These are phyloP conservation scores for Leucaena leucocephala DNA, from an alignment of 306 rosid species.

Conservation along the genomic window DNA sequence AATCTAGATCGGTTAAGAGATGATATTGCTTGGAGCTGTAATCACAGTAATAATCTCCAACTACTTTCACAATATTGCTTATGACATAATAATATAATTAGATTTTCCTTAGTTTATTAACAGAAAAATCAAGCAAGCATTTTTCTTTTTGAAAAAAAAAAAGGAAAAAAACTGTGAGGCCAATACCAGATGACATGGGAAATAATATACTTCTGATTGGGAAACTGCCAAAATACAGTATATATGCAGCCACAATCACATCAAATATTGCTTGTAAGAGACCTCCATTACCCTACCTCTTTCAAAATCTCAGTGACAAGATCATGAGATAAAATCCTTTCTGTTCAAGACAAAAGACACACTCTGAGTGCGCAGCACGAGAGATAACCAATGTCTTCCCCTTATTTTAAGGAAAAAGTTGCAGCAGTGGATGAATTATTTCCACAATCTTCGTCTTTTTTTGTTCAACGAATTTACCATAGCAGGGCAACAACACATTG, in stretches of 20 bases:
- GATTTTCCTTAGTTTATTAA: not conserved
- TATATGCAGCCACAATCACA: slow-evolving; percentile 1
- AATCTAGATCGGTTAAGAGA: slow-evolving; percentile 38
- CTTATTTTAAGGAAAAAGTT: slow-evolving; percentile 24
- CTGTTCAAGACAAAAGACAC: slow-evolving; percentile 6
- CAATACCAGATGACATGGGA: not conserved
- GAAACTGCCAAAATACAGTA: not conserved
- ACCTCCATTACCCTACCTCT: not conserved
- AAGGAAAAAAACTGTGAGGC: not conserved
- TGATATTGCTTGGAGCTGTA: slow-evolving; percentile 27
- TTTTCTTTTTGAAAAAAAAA: not conserved
- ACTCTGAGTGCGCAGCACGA: not conserved
- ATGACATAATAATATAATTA: not conserved
- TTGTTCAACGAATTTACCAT: slow-evolving; percentile 14
- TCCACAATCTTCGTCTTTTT: not conserved
- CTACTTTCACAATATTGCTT: not conserved
- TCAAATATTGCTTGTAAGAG: not conserved
- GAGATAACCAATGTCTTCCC: not conserved
- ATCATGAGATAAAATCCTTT: not conserved
- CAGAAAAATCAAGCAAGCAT: not conserved
- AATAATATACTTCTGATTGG: not conserved
- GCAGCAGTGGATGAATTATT: not conserved
- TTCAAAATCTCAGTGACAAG: not conserved
- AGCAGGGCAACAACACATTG: not conserved
- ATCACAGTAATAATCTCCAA: slow-evolving; percentile 29